Evolutionary conservation across 306 rosid genomes (phyloP).

Genomic region (Sphenostylis stenocarpa): DNA sequence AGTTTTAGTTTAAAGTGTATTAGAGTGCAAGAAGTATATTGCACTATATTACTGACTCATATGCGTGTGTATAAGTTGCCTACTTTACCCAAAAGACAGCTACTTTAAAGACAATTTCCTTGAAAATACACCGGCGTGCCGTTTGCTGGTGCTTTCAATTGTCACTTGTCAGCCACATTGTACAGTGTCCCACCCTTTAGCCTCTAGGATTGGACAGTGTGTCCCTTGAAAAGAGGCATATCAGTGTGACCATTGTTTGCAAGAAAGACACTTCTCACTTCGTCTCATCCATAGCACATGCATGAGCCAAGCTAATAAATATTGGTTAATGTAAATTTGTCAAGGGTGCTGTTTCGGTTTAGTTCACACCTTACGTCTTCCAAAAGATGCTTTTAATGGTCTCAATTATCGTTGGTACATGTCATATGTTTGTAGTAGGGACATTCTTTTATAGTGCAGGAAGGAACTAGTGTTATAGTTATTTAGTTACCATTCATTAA

Average conservation of each 20-base stretch:
- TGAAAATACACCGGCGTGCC: constrained; percentile 12
- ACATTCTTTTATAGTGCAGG: neutral
- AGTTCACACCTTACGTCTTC: neutral
- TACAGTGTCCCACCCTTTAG: constrained; percentile 8
- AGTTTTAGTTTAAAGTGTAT: neutral
- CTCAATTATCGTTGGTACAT: neutral
- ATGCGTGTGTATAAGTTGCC: neutral
- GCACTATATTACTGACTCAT: no score
- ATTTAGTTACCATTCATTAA: constrained; percentile 18
- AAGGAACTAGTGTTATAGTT: constrained; percentile 3
- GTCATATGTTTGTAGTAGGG: neutral
- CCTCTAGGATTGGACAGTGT: constrained; percentile 30
- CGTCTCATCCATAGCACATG: constrained; percentile 1
- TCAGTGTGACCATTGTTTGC: neutral
- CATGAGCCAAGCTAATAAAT: neutral
- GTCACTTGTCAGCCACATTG: constrained; percentile 2
- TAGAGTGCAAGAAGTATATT: neutral
- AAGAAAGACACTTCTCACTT: neutral
- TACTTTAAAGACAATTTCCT: neutral
- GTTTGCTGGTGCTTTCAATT: constrained; percentile 23
- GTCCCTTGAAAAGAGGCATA: constrained; percentile 20
- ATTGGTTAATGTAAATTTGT: neutral
- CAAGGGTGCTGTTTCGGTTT: neutral
- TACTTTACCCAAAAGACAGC: neutral
- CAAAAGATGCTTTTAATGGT: neutral